Percentiles rank a stretch among this genome's conserved stretches.
phyloP scores from a whole-genome alignment of 2,329 filamentous ascomycete genomes.

The Diaporthe capsici region DNA sequence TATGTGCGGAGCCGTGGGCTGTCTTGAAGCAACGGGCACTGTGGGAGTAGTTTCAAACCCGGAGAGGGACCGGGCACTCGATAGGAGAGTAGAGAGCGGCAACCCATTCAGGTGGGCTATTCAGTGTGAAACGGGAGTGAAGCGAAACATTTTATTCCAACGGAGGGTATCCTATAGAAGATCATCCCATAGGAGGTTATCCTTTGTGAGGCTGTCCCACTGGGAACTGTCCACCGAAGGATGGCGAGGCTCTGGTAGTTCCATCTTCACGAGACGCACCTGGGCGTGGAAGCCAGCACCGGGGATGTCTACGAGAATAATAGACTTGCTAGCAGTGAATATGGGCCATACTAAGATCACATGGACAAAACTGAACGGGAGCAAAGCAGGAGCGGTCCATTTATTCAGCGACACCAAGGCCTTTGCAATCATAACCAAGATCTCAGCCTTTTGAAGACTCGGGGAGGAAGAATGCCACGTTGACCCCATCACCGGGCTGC shows the following conservation, averaged over 20 bases:
- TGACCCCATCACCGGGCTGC: conserved; percentile 71
- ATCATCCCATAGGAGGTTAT: no score
- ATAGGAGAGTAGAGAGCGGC: no score
- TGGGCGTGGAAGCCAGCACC: not conserved
- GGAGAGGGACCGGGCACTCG: no score
- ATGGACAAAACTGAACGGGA: not conserved
- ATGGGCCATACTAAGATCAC: not conserved
- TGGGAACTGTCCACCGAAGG: no score
- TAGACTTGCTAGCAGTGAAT: not conserved
- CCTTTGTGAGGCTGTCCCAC: no score
- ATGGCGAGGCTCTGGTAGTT: not conserved
- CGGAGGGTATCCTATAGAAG: no score
- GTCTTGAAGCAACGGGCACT: no score
- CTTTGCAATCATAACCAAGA: not conserved
- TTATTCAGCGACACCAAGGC: not conserved
- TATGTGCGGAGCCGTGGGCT: not conserved
- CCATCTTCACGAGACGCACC: not conserved
- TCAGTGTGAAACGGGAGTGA: no score
- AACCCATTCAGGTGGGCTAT: no score
- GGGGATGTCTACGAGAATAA: not conserved
- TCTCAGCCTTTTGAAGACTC: conserved; percentile 53
- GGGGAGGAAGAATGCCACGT: conserved; percentile 64
- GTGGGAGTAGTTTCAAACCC: no score
- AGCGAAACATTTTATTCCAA: no score
- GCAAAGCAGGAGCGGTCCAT: not conserved